These are phyloP conservation scores for Penicillium ochrochloron DNA, from an alignment of 495 filamentous ascomycete genomes.

Conservation along the genomic window DNA sequence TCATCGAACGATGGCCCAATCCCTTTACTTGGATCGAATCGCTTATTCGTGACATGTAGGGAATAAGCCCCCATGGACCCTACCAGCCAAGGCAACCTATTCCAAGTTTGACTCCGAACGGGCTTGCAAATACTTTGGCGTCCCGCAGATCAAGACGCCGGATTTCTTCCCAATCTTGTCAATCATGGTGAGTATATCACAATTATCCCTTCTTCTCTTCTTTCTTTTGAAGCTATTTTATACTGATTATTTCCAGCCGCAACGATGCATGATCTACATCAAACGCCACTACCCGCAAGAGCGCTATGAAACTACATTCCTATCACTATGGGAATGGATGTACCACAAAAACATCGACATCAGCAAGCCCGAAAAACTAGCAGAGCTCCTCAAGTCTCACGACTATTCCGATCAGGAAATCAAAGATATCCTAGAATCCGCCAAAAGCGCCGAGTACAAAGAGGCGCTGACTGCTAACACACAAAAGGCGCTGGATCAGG, in stretches of 20 bases:
- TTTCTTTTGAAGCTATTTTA: not conserved
- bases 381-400: conserved; percentile 36
- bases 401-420: conserved; percentile 48
- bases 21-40: not conserved
- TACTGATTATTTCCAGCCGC: conserved; percentile 48
- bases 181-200: conserved; percentile 38
- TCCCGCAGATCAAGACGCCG: conserved; percentile 48
- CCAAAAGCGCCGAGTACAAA: conserved; percentile 59
- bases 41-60: conserved; percentile 40
- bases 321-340: conserved; percentile 50
- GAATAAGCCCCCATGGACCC: conserved; percentile 74
- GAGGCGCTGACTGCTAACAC: conserved; percentile 61
- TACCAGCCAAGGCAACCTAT: conserved; percentile 68
- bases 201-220: not conserved
- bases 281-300: conserved; percentile 52
- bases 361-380: conserved; percentile 50
- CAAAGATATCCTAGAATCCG: conserved; percentile 54
- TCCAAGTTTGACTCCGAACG: conserved; percentile 56
- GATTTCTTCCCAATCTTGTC: conserved; percentile 57
- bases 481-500: conserved; percentile 58
- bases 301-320: conserved; percentile 50
- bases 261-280: conserved; percentile 68
- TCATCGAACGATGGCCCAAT: not conserved
- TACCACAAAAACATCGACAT: conserved; percentile 53
- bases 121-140: conserved; percentile 58